A percentile compares a stretch with the other conserved stretches of the same genome.
These are phyloP conservation scores for Tympanopsis confertula DNA, from an alignment of 2,329 filamentous ascomycete species.

Conservation along the genomic window DNA sequence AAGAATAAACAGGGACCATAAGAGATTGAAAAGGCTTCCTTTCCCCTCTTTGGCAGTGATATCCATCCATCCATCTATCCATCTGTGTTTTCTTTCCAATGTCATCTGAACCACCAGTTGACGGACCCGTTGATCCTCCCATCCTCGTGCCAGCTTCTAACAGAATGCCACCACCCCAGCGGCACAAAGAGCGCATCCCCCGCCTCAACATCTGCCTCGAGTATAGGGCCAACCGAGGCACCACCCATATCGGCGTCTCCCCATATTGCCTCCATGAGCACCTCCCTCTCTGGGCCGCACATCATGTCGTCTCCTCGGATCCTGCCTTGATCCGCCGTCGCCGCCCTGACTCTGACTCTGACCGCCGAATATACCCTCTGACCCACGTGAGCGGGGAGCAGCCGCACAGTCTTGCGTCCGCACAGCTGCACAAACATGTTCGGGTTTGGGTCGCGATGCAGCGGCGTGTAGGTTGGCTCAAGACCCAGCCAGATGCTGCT, in stretches of 20 bases:
- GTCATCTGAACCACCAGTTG: constrained; percentile 73
- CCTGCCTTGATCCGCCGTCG: constrained; percentile 23
- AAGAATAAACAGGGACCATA: too few relatives aligned
- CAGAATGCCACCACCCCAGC: constrained; percentile 77
- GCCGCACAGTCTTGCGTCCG: constrained; percentile 60
- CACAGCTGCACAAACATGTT: constrained; percentile 82
- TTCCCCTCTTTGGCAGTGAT: too few relatives aligned
- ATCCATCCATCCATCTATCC: too few relatives aligned
- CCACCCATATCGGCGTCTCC: constrained; percentile 13
- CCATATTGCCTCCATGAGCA: constrained; percentile 66
- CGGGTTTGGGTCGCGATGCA: constrained; percentile 87
- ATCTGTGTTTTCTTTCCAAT: too few relatives aligned
- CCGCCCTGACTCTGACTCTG: constrained; percentile 15
- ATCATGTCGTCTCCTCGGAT: constrained; percentile 85
- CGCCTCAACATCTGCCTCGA: constrained; percentile 43
- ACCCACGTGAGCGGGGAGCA: constrained; percentile 57
- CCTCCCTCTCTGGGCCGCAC: constrained; percentile 59
- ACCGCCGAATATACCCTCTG: constrained; percentile 47
- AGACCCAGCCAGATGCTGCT: constrained; percentile 81
- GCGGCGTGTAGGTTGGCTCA: constrained; percentile 76
- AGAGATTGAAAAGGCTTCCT: too few relatives aligned
- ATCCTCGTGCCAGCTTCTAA: constrained; percentile 45
- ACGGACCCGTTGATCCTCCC: constrained; percentile 29
- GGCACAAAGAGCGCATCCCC: constrained; percentile 73
- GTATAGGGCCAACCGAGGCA: constrained; percentile 18